Evolutionary conservation across 176 grass and related monocot genomes (phyloP), one percentile per base, ranked within the genome.

Genomic region (Oryza brachyantha): DNA sequence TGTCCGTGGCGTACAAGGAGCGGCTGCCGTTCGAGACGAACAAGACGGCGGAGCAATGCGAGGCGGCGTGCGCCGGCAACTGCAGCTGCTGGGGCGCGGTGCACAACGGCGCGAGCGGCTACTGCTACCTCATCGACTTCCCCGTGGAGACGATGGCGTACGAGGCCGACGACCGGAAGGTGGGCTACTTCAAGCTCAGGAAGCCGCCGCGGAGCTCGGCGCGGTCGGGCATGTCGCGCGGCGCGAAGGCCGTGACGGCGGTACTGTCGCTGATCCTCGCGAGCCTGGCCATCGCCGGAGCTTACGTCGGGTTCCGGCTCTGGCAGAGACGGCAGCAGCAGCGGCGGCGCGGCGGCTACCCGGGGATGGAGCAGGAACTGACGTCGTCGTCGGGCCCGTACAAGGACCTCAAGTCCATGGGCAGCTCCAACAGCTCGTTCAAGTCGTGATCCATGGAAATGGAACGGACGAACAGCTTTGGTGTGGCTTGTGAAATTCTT

Each of bases 121-220:
- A 90, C 55, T 90, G 88, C 83, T 88, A 93, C 77, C 35, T 88
- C 64, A 36, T 90, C 16, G 88, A 78, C 52, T 93, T 90, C 54
- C 91, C 88, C 61, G 76, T 93, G 38, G 69, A 90, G 77, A 93
- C 91, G 57, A 9, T 93, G 41, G 73, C 85, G 81, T 89, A 89
- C 59, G 81, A 80, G 22, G 80, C 85, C 9, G 88, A 90, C 65
- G 81, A 87, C 61, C 50, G 57, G 35, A 89, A 93, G 82, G 40
- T 85, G 66, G 91, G 88, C 4, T 90, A 88, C 68, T 93, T 93
- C 64, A 93, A 93, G 84, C 31, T 90, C 76, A 75, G 81, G 81
- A 84, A 26, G 78, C 1, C 10, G 62, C 1, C 7, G 62, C 3
- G 10, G 25, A 42, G 38, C 24, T 1, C 55, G 13, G 3, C 31